phyloP scores from a whole-genome alignment of 1,284 basidiomycete genomes.

The Phellopilus nigrolimitatus region DNA sequence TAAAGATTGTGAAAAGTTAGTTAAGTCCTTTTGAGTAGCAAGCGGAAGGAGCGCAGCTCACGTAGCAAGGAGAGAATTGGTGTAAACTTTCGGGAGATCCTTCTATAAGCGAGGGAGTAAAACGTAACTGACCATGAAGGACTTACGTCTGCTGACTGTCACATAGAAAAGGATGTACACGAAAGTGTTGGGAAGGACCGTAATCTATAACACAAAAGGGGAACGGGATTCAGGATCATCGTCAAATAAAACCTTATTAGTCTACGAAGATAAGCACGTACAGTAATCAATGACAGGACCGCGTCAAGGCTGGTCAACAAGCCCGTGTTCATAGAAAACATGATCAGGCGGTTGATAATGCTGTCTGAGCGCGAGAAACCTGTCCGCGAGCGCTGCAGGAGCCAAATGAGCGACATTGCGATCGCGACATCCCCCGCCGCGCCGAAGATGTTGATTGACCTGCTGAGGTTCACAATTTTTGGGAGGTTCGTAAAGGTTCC shows the following conservation, averaged over 20 bases:
- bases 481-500: conserved; percentile 11
- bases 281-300: conserved; percentile 16
- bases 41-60: neutral
- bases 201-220: conserved; percentile 14
- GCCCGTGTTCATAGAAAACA: conserved; percentile 20
- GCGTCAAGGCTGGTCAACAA: conserved; percentile 20
- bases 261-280: conserved; percentile 1
- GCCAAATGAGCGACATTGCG: conserved; percentile 15
- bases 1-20: neutral
- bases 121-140: neutral
- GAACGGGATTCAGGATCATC: neutral
- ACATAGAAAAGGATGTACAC: conserved; percentile 20
- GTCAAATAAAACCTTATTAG: neutral
- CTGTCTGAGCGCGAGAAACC: conserved; percentile 18
- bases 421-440: conserved; percentile 17
- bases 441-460: conserved; percentile 16
- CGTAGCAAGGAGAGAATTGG: conserved; percentile 20
- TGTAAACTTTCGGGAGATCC: conserved; percentile 13
- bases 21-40: no score
- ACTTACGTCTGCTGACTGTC: conserved; percentile 18
- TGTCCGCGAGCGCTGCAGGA: conserved; percentile 16
- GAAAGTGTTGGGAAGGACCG: conserved; percentile 15
- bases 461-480: conserved; percentile 12
- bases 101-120: no score
- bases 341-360: conserved; percentile 20